phyloP scores from a whole-genome alignment of 208 protist genomes.

The Vickermania spadyakhi region DNA sequence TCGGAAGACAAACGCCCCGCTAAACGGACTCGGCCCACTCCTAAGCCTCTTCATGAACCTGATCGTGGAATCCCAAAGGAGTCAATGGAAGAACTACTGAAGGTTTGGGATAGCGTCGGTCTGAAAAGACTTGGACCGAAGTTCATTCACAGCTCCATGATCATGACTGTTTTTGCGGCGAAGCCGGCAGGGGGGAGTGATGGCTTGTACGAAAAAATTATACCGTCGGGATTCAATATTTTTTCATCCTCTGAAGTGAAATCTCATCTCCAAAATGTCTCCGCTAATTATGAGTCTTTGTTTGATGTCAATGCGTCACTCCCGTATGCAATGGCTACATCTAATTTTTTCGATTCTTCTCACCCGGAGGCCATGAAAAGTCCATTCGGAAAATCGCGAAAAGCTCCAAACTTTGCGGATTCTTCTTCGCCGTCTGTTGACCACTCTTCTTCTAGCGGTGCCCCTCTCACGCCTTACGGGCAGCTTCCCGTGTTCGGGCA shows the following conservation, averaged over 20 bases:
- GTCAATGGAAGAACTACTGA: constrained; percentile 66
- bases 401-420: too few relatives aligned
- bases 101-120: constrained; percentile 73
- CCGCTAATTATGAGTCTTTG: too few relatives aligned
- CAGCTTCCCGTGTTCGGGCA: constrained; percentile 79
- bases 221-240: constrained; percentile 38
- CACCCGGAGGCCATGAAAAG: too few relatives aligned
- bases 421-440: too few relatives aligned
- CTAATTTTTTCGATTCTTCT: too few relatives aligned
- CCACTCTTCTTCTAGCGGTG: constrained; percentile 26
- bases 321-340: too few relatives aligned
- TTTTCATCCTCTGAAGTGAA: constrained; percentile 14
- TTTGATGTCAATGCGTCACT: too few relatives aligned
- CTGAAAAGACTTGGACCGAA: constrained; percentile 44
- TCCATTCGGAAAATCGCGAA: too few relatives aligned
- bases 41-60: constrained; percentile 76
- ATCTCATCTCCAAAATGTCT: too few relatives aligned
- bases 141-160: constrained; percentile 87
- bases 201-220: constrained; percentile 33
- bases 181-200: constrained; percentile 25
- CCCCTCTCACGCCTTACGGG: constrained; percentile 61
- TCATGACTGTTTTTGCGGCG: constrained; percentile 80
- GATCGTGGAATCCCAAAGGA: constrained; percentile 40
- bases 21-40: constrained; percentile 39
- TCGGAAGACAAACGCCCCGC: constrained; percentile 27